phyloP scores from a whole-genome alignment of 1,139 yeast genomes.

The Pneumocystis canis region DNA sequence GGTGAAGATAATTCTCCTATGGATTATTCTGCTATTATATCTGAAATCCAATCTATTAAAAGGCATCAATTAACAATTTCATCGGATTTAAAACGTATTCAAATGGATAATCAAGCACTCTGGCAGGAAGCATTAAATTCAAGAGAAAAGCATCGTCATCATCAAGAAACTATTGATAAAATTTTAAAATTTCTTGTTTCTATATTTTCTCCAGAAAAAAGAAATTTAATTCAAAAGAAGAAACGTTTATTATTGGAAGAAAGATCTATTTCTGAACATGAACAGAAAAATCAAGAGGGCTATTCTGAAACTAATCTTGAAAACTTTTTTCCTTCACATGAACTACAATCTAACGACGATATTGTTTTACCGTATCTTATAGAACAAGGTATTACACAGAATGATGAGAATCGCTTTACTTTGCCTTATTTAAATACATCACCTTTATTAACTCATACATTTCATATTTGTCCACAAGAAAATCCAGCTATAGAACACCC shows the following conservation, averaged over 20 bases:
- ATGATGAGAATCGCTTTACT: neutral
- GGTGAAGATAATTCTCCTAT: slow-evolving; percentile 27
- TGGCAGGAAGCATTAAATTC: slow-evolving; percentile 83
- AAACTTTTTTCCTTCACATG: neutral
- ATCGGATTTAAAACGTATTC: slow-evolving; percentile 66
- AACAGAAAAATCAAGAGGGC: neutral
- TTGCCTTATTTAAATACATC: neutral
- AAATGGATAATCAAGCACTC: slow-evolving; percentile 73
- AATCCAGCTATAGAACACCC: neutral
- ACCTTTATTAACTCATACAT: neutral
- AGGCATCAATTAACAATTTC: slow-evolving; percentile 65
- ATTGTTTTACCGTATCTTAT: neutral
- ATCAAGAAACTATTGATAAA: slow-evolving; percentile 75
- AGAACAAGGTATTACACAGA: neutral
- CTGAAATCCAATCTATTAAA: slow-evolving; percentile 64
- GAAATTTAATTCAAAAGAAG: slow-evolving; percentile 27
- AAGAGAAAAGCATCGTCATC: slow-evolving; percentile 71
- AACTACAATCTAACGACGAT: neutral
- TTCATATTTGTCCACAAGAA: neutral
- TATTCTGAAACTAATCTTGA: neutral
- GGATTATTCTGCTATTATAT: slow-evolving; percentile 29
- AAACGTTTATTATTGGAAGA: neutral
- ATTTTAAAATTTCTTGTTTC: slow-evolving; percentile 61
- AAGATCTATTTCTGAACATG: neutral
- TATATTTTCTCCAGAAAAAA: slow-evolving; percentile 47